These are phyloP conservation scores for Fusarium illudens DNA, from an alignment of 2,329 filamentous ascomycete genomes.

Conservation along the genomic window DNA sequence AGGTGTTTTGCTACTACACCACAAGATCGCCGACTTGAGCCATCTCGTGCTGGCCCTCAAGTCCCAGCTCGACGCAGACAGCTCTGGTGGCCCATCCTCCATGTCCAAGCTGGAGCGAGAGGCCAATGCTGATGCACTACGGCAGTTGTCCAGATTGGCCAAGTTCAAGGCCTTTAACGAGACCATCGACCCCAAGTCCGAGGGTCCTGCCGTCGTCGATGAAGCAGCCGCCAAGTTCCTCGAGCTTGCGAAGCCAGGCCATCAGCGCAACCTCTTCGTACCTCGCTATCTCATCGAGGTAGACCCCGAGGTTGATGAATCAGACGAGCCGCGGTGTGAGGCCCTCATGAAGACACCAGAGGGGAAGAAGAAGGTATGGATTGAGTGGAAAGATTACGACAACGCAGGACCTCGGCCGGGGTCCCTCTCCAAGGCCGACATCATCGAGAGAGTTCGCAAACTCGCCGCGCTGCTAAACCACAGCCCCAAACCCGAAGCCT, in stretches of 20 bases:
- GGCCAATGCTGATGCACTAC: constrained; percentile 51
- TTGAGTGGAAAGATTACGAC: constrained; percentile 62
- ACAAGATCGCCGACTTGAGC: constrained; percentile 55
- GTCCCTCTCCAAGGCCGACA: constrained; percentile 53
- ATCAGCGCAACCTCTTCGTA: constrained; percentile 46
- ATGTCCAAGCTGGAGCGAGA: constrained; percentile 48
- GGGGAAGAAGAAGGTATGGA: constrained; percentile 55
- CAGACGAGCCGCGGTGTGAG: constrained; percentile 51
- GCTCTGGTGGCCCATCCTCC: constrained; percentile 36
- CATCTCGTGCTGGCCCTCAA: constrained; percentile 57
- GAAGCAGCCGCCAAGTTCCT: constrained; percentile 50
- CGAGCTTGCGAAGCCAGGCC: constrained; percentile 48
- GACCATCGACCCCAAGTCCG: constrained; percentile 51
- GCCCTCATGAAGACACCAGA: constrained; percentile 48
- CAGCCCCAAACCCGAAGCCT: constrained; percentile 57
- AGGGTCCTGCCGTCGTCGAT: constrained; percentile 44
- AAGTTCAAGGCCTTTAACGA: constrained; percentile 63
- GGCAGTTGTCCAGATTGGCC: constrained; percentile 54
- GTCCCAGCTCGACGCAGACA: constrained; percentile 50
- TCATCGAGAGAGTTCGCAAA: constrained; percentile 56
- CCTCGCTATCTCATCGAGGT: constrained; percentile 49
- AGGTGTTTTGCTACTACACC: constrained; percentile 57
- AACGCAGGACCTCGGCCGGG: constrained; percentile 45
- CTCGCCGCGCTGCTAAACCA: constrained; percentile 59
- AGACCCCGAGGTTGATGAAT: constrained; percentile 44